These are phyloP conservation scores for Leccinum barrowsii DNA, from an alignment of 768 basidiomycete species.

Conservation along the genomic window DNA sequence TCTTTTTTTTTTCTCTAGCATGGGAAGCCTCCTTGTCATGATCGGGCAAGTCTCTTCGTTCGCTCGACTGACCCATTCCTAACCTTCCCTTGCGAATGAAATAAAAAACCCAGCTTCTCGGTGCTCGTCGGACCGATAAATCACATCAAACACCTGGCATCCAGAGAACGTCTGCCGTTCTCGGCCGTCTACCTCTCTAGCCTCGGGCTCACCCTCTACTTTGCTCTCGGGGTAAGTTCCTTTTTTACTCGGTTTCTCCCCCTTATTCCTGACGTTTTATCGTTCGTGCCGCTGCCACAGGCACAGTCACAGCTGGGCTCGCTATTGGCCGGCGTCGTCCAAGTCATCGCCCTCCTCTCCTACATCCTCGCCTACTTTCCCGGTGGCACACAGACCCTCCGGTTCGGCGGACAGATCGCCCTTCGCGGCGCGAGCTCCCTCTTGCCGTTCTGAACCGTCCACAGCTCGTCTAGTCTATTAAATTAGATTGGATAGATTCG, in stretches of 20 bases:
- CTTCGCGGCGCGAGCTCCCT: constrained; percentile 81
- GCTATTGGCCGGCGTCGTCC: constrained; percentile 75
- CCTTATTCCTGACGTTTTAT: background rate
- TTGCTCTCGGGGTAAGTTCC: constrained; percentile 70
- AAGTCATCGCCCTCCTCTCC: constrained; percentile 79
- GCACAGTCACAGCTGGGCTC: constrained; percentile 84
- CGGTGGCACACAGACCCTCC: constrained; percentile 76
- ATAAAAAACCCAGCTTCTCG: constrained; percentile 52
- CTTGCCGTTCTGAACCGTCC: constrained; percentile 59
- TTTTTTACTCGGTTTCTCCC: background rate
- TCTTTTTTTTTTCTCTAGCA: constrained; percentile 38
- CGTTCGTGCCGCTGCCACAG: constrained; percentile 35
- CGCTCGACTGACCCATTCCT: background rate
- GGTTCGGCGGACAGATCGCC: constrained; percentile 76
- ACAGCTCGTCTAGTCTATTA: background rate
- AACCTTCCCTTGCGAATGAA: background rate
- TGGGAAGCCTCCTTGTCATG: constrained; percentile 94
- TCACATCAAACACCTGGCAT: constrained; percentile 84
- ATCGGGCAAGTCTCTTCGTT: constrained; percentile 59
- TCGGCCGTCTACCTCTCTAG: constrained; percentile 79
- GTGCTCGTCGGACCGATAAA: constrained; percentile 88
- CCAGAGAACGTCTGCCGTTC: constrained; percentile 83
- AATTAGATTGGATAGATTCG: background rate
- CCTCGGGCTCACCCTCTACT: constrained; percentile 84
- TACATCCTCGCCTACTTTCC: constrained; percentile 97